Percentiles rank a stretch among this genome's conserved stretches.
Conservation (phyloP, 140 eudicot species). For the Eryngium alpinum region DNA sequence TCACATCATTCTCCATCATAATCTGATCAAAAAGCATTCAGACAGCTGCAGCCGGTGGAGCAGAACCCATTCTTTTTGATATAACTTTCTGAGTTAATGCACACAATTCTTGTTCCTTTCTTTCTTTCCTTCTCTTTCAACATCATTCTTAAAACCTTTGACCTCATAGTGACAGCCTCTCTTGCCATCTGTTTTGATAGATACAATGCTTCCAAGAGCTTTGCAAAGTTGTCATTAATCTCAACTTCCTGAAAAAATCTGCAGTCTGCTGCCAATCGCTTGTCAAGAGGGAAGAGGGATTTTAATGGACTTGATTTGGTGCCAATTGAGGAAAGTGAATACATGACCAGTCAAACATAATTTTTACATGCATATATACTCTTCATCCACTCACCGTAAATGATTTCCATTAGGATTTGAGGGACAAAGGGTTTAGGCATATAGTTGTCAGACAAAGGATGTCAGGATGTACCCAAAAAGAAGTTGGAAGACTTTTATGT, state of each 20-base stretch:
- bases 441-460: too few relatives aligned
- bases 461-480: too few relatives aligned
- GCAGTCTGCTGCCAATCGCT: constrained; percentile 87
- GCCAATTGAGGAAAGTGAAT: too few relatives aligned
- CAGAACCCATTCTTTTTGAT: constrained; percentile 66
- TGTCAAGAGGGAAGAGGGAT: constrained; percentile 86
- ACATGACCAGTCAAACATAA: too few relatives aligned
- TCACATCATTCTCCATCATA: constrained; percentile 40
- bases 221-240: constrained; percentile 72
- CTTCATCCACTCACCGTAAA: too few relatives aligned
- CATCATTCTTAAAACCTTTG: constrained; percentile 75
- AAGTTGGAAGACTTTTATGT: too few relatives aligned
- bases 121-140: constrained; percentile 81
- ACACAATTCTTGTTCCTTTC: constrained; percentile 71
- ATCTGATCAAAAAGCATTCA: constrained; percentile 38
- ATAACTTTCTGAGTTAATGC: constrained; percentile 77
- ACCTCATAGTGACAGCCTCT: constrained; percentile 75
- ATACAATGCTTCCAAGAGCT: constrained; percentile 75
- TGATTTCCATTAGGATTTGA: too few relatives aligned
- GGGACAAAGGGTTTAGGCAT: too few relatives aligned
- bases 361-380: too few relatives aligned
- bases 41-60: constrained; percentile 32
- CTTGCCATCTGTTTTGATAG: constrained; percentile 83
- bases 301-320: too few relatives aligned
- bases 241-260: constrained; percentile 87